A percentile compares a stretch with the other conserved stretches of the same genome.
Conservation (phyloP, 2,329 filamentous ascomycete genomes). For the Didymellaceae sp. region DNA sequence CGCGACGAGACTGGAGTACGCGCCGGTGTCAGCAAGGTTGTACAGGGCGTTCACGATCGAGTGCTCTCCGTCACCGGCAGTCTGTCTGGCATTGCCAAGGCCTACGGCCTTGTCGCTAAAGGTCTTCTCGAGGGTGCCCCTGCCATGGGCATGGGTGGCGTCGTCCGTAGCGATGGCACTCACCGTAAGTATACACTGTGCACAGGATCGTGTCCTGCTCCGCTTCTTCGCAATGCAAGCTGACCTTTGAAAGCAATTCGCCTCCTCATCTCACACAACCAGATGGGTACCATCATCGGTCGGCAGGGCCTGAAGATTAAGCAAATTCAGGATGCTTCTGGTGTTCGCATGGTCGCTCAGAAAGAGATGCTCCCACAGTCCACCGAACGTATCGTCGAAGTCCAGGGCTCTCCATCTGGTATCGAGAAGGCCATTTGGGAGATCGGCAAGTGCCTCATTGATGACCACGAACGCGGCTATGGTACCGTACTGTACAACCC, state of each 20-base stretch:
- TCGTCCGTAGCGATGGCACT: conserved; percentile 82
- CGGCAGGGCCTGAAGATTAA: conserved; percentile 98
- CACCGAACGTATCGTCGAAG: conserved; percentile 95
- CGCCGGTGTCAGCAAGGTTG: conserved; percentile 97
- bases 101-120: conserved; percentile 91
- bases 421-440: conserved; percentile 98
- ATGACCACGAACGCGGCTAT: conserved; percentile 96
- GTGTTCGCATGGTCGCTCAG: conserved; percentile 98
- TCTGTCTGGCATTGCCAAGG: conserved; percentile 85
- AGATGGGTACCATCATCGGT: conserved; percentile 99
- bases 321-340: conserved; percentile 96
- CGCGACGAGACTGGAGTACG: conserved; percentile 98
- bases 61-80: conserved; percentile 94
- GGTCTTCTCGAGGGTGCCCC: conserved; percentile 92
- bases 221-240: conserved; percentile 8
- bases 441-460: conserved; percentile 97
- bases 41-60: conserved; percentile 95
- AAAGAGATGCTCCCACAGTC: conserved; percentile 99
- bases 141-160: conserved; percentile 93
- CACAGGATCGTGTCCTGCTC: not conserved
- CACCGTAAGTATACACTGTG: conserved; percentile 73
- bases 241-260: conserved; percentile 76
- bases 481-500: conserved; percentile 98
- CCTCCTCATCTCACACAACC: conserved; percentile 97
- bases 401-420: conserved; percentile 91